Conservation (phyloP, 2,329 filamentous ascomycete species). For the Botrytis medusae region DNA sequence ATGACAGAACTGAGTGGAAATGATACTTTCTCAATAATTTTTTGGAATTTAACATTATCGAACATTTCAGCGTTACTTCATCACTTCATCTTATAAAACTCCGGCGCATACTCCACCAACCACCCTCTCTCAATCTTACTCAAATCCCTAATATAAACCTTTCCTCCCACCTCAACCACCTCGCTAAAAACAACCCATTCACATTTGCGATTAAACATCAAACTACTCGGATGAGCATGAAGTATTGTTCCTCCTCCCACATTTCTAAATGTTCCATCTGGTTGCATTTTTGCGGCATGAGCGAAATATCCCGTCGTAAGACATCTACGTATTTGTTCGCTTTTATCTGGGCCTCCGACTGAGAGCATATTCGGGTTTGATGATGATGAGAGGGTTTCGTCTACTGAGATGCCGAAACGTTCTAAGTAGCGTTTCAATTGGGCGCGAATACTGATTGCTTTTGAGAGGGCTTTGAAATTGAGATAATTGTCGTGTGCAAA, state of each 20-base stretch:
- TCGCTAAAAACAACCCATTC: slow-evolving; percentile 97
- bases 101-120: slow-evolving; percentile 83
- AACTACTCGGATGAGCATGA: slow-evolving; percentile 84
- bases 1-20: neutral
- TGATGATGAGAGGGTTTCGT: slow-evolving; percentile 56
- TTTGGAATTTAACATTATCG: neutral
- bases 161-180: slow-evolving; percentile 82
- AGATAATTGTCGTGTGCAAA: slow-evolving; percentile 87
- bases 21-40: neutral
- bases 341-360: slow-evolving; percentile 49
- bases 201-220: slow-evolving; percentile 95
- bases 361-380: slow-evolving; percentile 38
- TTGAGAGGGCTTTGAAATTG: slow-evolving; percentile 80
- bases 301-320: slow-evolving; percentile 90
- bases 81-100: slow-evolving; percentile 67
- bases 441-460: slow-evolving; percentile 80
- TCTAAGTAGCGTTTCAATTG: slow-evolving; percentile 88
- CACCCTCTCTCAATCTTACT: slow-evolving; percentile 94
- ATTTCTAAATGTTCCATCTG: slow-evolving; percentile 85
- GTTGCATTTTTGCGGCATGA: slow-evolving; percentile 89
- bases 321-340: slow-evolving; percentile 78
- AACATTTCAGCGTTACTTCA: neutral
- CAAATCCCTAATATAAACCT: slow-evolving; percentile 87
- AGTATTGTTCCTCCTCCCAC: slow-evolving; percentile 77
- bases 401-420: slow-evolving; percentile 71